A percentile compares a stretch with the other conserved stretches of the same genome.
phyloP scores from a whole-genome alignment of 2,329 filamentous ascomycete species.

The Stemphylium vesicarium region DNA sequence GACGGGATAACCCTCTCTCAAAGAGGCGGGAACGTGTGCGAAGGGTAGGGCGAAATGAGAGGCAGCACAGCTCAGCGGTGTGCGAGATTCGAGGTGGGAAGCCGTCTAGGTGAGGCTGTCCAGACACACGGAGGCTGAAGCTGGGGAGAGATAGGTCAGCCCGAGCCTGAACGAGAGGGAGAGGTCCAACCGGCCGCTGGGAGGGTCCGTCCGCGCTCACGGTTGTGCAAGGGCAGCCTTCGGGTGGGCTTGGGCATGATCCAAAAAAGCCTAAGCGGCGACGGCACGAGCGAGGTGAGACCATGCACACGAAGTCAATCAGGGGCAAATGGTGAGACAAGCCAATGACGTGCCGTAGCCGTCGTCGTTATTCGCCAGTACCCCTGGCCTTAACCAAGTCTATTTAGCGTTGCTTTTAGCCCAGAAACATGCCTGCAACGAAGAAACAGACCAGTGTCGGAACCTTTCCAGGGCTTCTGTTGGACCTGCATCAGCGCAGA shows the following conservation, averaged over 20 bases:
- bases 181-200: conserved; percentile 25
- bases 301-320: conserved; percentile 20
- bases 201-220: conserved; percentile 27
- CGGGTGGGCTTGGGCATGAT: conserved; percentile 19
- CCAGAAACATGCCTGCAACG: conserved; percentile 29
- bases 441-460: conserved; percentile 28
- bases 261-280: conserved; percentile 29
- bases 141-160: conserved; percentile 35
- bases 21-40: conserved; percentile 36
- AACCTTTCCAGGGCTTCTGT: conserved; percentile 13
- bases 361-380: conserved; percentile 17
- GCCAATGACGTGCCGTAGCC: conserved; percentile 21
- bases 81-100: conserved; percentile 24
- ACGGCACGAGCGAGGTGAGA: conserved; percentile 28
- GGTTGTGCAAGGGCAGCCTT: conserved; percentile 33
- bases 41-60: conserved; percentile 36
- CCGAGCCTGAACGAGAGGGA: conserved; percentile 25
- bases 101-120: conserved; percentile 38
- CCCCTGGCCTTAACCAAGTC: conserved; percentile 24
- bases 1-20: conserved; percentile 43
- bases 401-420: conserved; percentile 17
- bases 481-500: conserved; percentile 11
- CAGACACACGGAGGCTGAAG: conserved; percentile 36
- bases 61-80: conserved; percentile 47
- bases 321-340: conserved; percentile 29